These are phyloP conservation scores for Crithidia thermophila DNA, from an alignment of 208 protist species.

Conservation along the genomic window DNA sequence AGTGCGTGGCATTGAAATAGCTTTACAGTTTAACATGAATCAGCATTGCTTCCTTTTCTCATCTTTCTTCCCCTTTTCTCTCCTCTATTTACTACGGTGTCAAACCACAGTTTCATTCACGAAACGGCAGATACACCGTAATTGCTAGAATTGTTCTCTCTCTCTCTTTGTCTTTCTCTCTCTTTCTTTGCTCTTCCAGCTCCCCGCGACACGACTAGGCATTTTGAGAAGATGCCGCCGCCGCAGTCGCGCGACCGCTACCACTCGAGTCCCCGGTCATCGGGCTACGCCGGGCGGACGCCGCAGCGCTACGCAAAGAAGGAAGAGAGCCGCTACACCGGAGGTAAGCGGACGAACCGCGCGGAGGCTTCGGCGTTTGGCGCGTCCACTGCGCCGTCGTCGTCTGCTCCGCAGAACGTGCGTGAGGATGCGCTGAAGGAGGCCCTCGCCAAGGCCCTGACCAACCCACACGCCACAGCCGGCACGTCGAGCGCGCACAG, in stretches of 20 bases:
- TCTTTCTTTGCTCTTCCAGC: neutral
- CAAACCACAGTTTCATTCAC: too few species aligned
- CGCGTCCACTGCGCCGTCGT: neutral
- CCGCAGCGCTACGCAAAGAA: conserved; percentile 17
- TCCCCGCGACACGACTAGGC: neutral
- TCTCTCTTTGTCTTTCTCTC: conserved; percentile 3
- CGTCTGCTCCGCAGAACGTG: conserved; percentile 3
- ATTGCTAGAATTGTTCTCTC: neutral
- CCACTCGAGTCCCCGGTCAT: neutral
- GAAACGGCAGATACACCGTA: too few species aligned
- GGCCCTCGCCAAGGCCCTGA: conserved; percentile 46
- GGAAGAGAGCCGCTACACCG: conserved; percentile 1
- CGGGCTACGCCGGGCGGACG: neutral
- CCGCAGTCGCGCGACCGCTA: conserved; percentile 12
- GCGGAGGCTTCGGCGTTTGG: too few species aligned
- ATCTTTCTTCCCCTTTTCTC: too few species aligned
- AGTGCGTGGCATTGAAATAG: too few species aligned
- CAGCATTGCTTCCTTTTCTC: too few species aligned
- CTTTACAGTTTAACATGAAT: too few species aligned
- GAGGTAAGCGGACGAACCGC: neutral
- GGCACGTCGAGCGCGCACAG: neutral
- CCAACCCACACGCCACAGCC: conserved; percentile 7
- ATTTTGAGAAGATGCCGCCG: conserved; percentile 12
- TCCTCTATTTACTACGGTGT: neutral
- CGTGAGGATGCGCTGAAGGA: conserved; percentile 40